phyloP scores from a whole-genome alignment of 169 alveolate genomes.

The Eimeria praecox region DNA sequence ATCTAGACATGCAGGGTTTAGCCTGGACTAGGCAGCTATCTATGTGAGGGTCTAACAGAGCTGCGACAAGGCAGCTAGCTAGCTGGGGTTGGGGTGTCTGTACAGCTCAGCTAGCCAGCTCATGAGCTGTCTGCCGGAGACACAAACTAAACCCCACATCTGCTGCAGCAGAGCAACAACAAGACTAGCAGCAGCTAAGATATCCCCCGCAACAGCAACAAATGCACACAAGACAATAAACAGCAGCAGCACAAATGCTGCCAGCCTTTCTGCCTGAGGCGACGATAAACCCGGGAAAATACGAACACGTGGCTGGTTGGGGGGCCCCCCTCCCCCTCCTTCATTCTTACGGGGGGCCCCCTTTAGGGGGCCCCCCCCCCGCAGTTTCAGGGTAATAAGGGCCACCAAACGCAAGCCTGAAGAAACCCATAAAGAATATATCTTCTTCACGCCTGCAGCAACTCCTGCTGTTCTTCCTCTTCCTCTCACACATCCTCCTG shows the following conservation, averaged over 20 bases:
- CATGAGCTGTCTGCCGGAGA: not conserved
- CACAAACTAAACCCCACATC: constrained; percentile 1
- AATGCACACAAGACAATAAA: constrained; percentile 43
- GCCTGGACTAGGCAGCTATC: not conserved
- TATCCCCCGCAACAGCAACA: constrained; percentile 70
- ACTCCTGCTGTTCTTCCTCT: constrained; percentile 53
- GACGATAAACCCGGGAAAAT: constrained; percentile 38
- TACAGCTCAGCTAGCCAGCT: constrained; percentile 9
- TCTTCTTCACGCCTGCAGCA: not conserved
- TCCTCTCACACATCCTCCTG: too few relatives aligned
- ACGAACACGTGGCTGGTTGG: constrained; percentile 46
- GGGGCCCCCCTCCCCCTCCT: not conserved
- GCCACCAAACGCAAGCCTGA: not conserved
- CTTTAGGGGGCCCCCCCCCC: not conserved
- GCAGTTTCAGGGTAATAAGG: not conserved
- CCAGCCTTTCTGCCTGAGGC: constrained; percentile 40
- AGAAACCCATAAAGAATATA: not conserved
- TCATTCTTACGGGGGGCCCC: not conserved
- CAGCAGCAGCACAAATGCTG: constrained; percentile 50
- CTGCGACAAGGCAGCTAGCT: too few relatives aligned
- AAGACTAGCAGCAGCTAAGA: not conserved
- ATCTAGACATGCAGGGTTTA: not conserved
- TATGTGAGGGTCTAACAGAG: too few relatives aligned
- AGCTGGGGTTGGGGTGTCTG: not conserved
- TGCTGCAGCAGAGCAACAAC: not conserved